Percentiles rank a stretch among this genome's conserved stretches.
Conservation (phyloP, 73 alveolate species). For the Tetrahymena elliotti region DNA sequence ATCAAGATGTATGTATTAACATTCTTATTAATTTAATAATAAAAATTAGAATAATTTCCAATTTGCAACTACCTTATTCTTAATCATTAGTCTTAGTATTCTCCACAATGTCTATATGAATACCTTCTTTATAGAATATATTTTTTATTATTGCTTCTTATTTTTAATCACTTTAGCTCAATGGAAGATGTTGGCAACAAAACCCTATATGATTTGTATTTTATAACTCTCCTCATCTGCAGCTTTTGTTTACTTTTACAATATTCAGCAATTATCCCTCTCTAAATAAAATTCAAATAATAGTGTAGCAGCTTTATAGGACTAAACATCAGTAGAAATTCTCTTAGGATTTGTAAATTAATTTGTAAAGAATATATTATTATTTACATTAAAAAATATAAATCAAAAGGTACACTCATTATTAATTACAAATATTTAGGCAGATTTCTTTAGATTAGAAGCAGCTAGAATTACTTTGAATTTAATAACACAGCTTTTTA, state of each 20-base stretch:
- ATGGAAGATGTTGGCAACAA: background rate
- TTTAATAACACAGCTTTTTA: background rate
- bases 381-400: background rate
- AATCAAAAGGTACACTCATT: background rate
- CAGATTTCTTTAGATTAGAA: background rate
- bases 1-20: no score
- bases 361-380: background rate
- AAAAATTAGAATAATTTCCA: background rate
- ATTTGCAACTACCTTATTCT: background rate
- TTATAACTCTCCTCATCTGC: background rate
- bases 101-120: background rate
- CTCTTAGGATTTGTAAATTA: background rate
- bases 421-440: background rate
- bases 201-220: background rate
- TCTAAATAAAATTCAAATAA: no score
- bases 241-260: background rate
- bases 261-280: no score
- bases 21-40: no score
- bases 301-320: background rate
- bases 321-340: background rate
- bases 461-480: background rate
- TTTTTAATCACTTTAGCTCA: background rate
- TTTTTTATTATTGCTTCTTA: background rate
- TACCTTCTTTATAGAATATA: background rate
- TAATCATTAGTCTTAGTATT: background rate